Base-by-base conservation (phyloP, 139 green algal genomes). In the Gonium pectorale region DNA sequence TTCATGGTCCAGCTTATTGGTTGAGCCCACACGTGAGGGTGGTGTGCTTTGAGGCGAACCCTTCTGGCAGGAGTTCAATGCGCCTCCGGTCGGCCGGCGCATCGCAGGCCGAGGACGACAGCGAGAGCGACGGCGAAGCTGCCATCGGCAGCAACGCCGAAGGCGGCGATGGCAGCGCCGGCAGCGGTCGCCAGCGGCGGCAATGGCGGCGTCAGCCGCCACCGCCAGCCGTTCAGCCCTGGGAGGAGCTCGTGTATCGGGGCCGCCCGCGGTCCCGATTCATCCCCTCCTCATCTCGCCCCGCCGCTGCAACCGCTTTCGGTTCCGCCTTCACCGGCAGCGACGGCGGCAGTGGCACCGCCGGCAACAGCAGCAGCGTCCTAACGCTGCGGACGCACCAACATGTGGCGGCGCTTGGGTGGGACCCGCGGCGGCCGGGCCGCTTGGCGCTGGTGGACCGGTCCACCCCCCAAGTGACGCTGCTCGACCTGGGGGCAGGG, bases 401-500 rank as follows among this genome's bases (percentile, higher is more conserved):
- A 37, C 44, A 63, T 19, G 62, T 83, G 52, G 62, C 60, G 40
- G 66, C 26, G 13, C 46, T 83, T 46, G 62, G 77, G 15, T 83
- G 77, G 77, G 77, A 83, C 64, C 77, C 77, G 17, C 31, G 77
- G 38, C 60, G 77, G 43, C 77, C 38, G 6, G 62, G 62, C 3
- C 41, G 77, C 31, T 22, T 83, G 44, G 60, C 77, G 1, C 7
- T 74, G 31, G 62, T 73, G 43, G 77, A 73, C 33, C 60, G 77
- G 5, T 43, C 5, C 9, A 38, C 38, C 3, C 43, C 41, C 1
- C 29, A 24, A 24, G 68, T 83, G 22, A 49, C 19, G 77, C 29
- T 83, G 22, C 43, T 83, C n/a, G 77, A 83, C 59, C 17, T 82
- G 21, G 75, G 73, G n/a, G n/a, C 37, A 15, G 51, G 46, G n/a